Percentiles rank a stretch among this genome's conserved stretches.
phyloP scores from a whole-genome alignment of 2,329 filamentous ascomycete genomes.

The Ceratocystis smalleyi region DNA sequence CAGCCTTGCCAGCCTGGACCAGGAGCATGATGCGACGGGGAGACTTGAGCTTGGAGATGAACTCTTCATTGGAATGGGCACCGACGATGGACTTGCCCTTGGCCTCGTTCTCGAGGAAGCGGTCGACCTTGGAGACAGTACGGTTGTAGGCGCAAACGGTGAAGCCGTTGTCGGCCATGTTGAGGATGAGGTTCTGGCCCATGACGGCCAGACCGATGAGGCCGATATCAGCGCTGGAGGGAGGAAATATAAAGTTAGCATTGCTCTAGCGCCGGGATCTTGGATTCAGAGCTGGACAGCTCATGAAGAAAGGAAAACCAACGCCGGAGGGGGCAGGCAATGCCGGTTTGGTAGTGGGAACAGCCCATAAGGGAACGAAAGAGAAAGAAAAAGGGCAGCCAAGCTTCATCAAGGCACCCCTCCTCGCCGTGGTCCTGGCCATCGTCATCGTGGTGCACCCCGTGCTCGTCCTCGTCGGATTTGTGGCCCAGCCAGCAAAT shows the following conservation, averaged over 20 bases:
- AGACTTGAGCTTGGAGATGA: slow-evolving; percentile 90
- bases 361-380: no score
- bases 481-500: no score
- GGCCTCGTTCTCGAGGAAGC: slow-evolving; percentile 78
- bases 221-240: slow-evolving; percentile 67
- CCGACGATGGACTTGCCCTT: slow-evolving; percentile 93
- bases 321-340: no score
- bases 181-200: slow-evolving; percentile 77
- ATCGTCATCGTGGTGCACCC: no score
- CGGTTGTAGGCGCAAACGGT: slow-evolving; percentile 98
- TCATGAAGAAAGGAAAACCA: no score
- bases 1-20: slow-evolving; percentile 94
- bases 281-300: not conserved
- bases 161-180: slow-evolving; percentile 83
- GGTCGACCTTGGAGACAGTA: slow-evolving; percentile 95
- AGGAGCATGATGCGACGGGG: slow-evolving; percentile 96
- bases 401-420: no score
- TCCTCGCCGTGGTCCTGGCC: no score
- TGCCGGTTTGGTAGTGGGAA: no score
- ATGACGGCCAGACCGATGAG: slow-evolving; percentile 88
- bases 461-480: no score
- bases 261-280: slow-evolving; percentile 18
- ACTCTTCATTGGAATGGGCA: slow-evolving; percentile 86
- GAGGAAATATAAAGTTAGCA: slow-evolving; percentile 35
- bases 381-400: no score